Evolutionary conservation across 768 basidiomycete species (phyloP).

Genomic region (Clitopilus hobsonii): DNA sequence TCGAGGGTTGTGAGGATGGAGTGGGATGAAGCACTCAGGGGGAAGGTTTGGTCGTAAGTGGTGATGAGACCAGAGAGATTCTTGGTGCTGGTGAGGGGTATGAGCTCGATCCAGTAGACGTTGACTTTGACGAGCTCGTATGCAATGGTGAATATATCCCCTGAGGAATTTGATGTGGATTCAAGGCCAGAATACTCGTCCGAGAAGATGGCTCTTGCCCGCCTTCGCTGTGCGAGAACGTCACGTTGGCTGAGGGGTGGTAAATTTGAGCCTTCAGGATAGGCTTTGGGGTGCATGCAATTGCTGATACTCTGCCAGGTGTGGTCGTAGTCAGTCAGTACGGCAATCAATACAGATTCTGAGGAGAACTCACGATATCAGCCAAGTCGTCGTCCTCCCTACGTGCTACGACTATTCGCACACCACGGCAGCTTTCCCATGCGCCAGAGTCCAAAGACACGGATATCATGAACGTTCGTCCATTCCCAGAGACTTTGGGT

Average conservation of each 20-base stretch:
- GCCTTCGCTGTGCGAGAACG: not conserved
- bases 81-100: not conserved
- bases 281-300: not conserved
- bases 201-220: not conserved
- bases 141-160: not conserved
- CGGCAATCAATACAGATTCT: not conserved
- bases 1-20: not conserved
- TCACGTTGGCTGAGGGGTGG: not conserved
- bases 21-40: not conserved
- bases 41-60: not conserved
- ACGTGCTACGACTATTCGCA: not conserved
- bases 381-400: not conserved
- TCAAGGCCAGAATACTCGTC: not conserved
- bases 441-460: not conserved
- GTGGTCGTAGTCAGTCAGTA: not conserved
- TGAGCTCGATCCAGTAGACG: not conserved
- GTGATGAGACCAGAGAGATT: not conserved
- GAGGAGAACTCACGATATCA: not conserved
- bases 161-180: not conserved
- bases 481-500: not conserved
- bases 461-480: not conserved
- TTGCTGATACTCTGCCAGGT: not conserved
- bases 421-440: not conserved
- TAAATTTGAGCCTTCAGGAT: not conserved
- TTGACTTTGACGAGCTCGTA: slow-evolving; percentile 1